Evolutionary conservation across 1,284 basidiomycete species (phyloP), one percentile per base, ranked within the genome.

Genomic region (Neonothopanus nambi): DNA sequence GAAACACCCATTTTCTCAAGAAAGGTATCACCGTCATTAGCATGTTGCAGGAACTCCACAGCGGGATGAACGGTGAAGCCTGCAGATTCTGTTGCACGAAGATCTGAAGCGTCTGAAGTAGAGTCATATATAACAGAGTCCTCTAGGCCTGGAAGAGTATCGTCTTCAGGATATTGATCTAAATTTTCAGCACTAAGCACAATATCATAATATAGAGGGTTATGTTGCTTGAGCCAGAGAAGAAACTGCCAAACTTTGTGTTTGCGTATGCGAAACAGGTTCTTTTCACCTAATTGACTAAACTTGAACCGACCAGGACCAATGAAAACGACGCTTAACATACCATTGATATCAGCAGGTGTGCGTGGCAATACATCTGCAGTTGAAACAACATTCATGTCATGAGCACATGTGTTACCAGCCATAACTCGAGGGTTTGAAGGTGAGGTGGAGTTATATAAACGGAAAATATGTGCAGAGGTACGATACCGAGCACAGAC

Each of bases 291-390:
- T 11, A 59, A 15, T 7, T 50, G 47, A 3, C 54, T 47, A 24
- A 33, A 17, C 2, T 59, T 51, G 41, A 59, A 56, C 18, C 61
- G 59, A 1, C 53, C 49, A 36, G 60, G 47, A 1, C 65, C 63
- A 20, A 67, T 54, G 50, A 67, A 67, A 0, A 67, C 59, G 12
- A 66, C 57, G 20, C 47, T 54, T 11, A 66, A 35, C 30, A 58
- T 45, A 12, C 55, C 61, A 58, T 57, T 64, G 33, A 65, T 38
- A 57, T 66, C 55, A 11, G 48, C 46, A 44, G 59, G 60, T 7
- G 58, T 60, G 0, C 57, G 50, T n/a, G 65, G 66, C 3, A 67
- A 42, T 5, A 57, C 44, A 37, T 23, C 17, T 7, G 61, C 64
- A 42, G 64, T 63, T 3, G 59, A 60, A 6, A 63, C 26, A 17